Evolutionary conservation across 805 yeast genomes (phyloP).

Genomic region (Wickerhamiella dianesei): DNA sequence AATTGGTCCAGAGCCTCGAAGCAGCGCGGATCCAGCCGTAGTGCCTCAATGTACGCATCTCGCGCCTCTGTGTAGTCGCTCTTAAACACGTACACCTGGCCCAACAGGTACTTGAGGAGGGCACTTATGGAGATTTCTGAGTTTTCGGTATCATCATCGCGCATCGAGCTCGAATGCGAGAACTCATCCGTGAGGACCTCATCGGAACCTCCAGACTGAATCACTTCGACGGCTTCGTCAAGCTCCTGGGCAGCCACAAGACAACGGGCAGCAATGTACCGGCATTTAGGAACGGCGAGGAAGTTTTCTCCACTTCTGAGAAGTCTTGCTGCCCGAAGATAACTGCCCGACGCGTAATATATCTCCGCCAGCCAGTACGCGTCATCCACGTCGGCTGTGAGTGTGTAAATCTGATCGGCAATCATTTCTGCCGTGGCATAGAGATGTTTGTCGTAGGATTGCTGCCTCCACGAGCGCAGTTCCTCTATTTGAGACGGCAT

Average conservation of each 20-base stretch:
- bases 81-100: slow-evolving; percentile 67
- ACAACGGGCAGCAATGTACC: slow-evolving; percentile 68
- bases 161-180: neutral
- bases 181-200: neutral
- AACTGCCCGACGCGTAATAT: slow-evolving; percentile 61
- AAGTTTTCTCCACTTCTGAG: slow-evolving; percentile 43
- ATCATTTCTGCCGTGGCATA: slow-evolving; percentile 78
- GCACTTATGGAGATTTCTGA: slow-evolving; percentile 83
- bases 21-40: slow-evolving; percentile 77
- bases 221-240: slow-evolving; percentile 79
- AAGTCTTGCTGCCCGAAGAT: slow-evolving; percentile 62
- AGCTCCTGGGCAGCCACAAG: slow-evolving; percentile 33
- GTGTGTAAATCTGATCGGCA: slow-evolving; percentile 76
- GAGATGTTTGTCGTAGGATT: slow-evolving; percentile 84
- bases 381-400: slow-evolving; percentile 79
- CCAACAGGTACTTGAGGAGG: slow-evolving; percentile 73
- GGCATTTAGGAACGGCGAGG: slow-evolving; percentile 42
- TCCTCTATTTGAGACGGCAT: slow-evolving; percentile 58
- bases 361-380: slow-evolving; percentile 96
- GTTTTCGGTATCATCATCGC: slow-evolving; percentile 30
- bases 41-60: slow-evolving; percentile 76
- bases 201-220: slow-evolving; percentile 34
- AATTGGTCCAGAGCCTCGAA: slow-evolving; percentile 83
- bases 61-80: slow-evolving; percentile 78
- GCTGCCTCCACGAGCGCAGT: slow-evolving; percentile 83